Base-by-base conservation (phyloP, 345 rosid genomes). In the Melaleuca alternifolia region DNA sequence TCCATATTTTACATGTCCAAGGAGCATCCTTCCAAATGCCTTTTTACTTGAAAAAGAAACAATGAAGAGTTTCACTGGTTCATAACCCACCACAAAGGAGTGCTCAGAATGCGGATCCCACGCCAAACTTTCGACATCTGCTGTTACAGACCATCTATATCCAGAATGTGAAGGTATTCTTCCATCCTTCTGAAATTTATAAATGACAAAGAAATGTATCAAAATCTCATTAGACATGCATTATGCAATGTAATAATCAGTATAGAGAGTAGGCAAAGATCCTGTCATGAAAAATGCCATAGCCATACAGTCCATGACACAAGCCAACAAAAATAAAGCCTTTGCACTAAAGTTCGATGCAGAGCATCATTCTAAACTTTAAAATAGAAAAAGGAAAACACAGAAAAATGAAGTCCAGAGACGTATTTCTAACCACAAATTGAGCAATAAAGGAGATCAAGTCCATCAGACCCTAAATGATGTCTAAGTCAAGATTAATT, bases 91-190 rank as follows among this genome's bases (percentile, higher is more conserved):
- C 97, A 95, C 98, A 91, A 96, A 97, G 51, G 94, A 93, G 88
- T 95, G 93, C 83, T 93, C 95, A 61, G 89, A 84, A 81, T 95
- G 99, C 9, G 99, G 99, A 94, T 97, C 94, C 99, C 98, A 97
- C 26, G 93, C 94, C 93, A 97, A 93, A 92, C 94, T 92, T 92
- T 97, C 99, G 33, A 97, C 95, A 81, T 97, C 98, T 86, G 96
- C 90, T 83, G 91, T 59, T 5, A 97, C 95, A 33, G 93, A 92
- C 96, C 98, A 96, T 88, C 90, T 96, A 85, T 91, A 93, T 87
- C 96, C 99, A 12, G 97, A 88, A 90, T 95, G 94, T 59, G 95
- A 87, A 87, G 97, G 95, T 71, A 86, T 88, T 91, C 96, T 94
- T 51, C 92, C 96, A 86, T 96, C 99, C 90, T 93, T 96, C 99